Base-by-base conservation (phyloP, 2,329 filamentous ascomycete genomes). In the Triangularia setosa region DNA sequence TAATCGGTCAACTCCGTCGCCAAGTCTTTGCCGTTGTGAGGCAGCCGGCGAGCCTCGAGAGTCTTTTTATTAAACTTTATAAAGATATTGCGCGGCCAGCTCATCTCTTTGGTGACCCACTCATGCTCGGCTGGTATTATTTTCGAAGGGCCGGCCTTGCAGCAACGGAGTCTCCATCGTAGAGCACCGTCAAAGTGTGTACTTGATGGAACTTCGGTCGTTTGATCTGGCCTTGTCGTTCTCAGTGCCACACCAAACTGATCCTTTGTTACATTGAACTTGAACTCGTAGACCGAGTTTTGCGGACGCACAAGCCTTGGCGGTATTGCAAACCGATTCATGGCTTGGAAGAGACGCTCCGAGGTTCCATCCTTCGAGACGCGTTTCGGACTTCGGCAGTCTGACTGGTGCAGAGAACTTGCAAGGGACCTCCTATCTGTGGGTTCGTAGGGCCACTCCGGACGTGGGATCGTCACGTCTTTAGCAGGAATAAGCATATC, bases 21-120 rank as follows among this genome's bases (percentile, higher is more conserved):
- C 8, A 92, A 75, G 70, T 96, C 91, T 69, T 88, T 91, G 11
- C 88, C 88, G 71, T 93, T 84, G 66, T 95, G 88, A 0, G 85
- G 75, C 70, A 91, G 92, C 27, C 90, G 84, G 48, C 89, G 84
- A 9, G 86, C 74, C 24, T 80, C 78, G 16, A 92, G 74, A 11
- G 86, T 79, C 0, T 76, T 72, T 0, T 75, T 79, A 69, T 97
- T 96, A 65, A 96, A 75, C 16, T 83, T 80, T 65, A 94, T 81
- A 66, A 88, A 91, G 0, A 92, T 80, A 59, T 85, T 83, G 35
- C 83, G 79, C 0, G 92, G 91, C 93, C 92, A 97, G 23, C 75
- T 72, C 5, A 84, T 89, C 33, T 89, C 84, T n/a, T 80, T 75
- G 1, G 81, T 79, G 5, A 84, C 79, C 92, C 92, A 96, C 1